Conservation (phyloP, 1,284 basidiomycete genomes). For the Rhodotorula sp. region DNA sequence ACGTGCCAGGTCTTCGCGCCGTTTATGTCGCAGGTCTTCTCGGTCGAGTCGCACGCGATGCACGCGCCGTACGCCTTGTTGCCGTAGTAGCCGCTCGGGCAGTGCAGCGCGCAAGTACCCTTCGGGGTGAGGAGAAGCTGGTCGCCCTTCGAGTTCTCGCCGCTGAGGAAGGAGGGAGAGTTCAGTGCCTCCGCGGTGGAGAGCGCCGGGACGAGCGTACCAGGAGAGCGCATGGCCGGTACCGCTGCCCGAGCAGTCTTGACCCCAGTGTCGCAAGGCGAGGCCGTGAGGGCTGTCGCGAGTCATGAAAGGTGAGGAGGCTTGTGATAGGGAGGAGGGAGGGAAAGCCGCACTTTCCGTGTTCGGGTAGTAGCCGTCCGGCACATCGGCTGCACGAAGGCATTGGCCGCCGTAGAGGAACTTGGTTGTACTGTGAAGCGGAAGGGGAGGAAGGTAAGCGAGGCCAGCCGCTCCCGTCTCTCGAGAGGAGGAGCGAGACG, state of each 20-base stretch:
- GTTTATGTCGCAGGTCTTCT: background rate
- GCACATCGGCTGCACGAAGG: background rate
- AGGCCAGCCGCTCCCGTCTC: no score
- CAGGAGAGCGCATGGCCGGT: background rate
- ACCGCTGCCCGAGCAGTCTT: background rate
- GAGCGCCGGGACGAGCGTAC: background rate
- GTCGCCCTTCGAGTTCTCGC: background rate
- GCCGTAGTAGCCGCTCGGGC: slow-evolving; percentile 1
- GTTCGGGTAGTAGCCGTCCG: background rate
- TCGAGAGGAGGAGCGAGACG: background rate
- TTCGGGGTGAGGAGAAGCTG: slow-evolving; percentile 5
- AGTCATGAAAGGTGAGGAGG: background rate
- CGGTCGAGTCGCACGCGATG: background rate
- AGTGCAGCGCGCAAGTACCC: background rate
- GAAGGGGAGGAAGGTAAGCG: no score
- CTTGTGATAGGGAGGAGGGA: background rate
- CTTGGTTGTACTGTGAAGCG: background rate
- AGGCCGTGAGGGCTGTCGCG: background rate
- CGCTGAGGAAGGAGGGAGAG: background rate
- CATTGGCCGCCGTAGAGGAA: background rate
- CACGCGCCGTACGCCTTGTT: background rate
- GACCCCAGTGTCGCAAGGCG: background rate
- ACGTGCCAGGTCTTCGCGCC: background rate
- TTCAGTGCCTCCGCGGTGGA: background rate
- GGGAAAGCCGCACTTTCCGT: background rate